Evolutionary conservation across 2,329 filamentous ascomycete genomes (phyloP), one percentile per base, ranked within the genome.

Genomic region (Calonectria multiphialidica): DNA sequence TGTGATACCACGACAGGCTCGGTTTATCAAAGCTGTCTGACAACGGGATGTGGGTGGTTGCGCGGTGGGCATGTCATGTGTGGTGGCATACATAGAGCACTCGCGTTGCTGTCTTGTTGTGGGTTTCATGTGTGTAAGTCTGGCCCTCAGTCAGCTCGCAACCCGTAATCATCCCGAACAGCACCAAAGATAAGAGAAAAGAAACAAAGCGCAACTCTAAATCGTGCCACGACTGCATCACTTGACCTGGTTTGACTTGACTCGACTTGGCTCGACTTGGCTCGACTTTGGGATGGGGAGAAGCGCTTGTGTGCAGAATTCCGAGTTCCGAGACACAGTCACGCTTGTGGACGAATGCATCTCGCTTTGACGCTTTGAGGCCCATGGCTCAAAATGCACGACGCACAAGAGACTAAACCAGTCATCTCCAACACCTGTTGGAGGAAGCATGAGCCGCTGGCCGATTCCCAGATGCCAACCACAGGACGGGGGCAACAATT

Each of bases 1-100:
- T 47, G 59, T 53, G 57, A 44, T 59, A 8, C 62, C 16, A 21
- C 18, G n/a, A n/a, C 47, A 18, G 45, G 47, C 23, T 28, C 28
- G 35, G n/a, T 33, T 42, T 37, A 45, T 16, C 28, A 21, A 40
- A 40, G 25, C 23, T 66, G 28, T 66, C 50, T 9, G 12, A 44
- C 35, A 18, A 33, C 18, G 40, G 30, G 25, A 42, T 21, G 33
- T 64, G 57, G 69, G 25, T 50, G 57, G 25, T 42, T 67, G 57
- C 69, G 47, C 67, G 30, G 15, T 25, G 49, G 23, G 16, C 8
- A 23, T 63, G 64, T 71, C 69, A 67, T 67, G 69, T 67, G 69
- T 67, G 69, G 63, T 71, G 63, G 28, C 28, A 30, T 8, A 30
- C 28, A 42, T 71, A 21, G 4, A 21, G 4, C 25, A 30, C 55